Percentiles rank a stretch among this genome's conserved stretches.
Evolutionary conservation across 2,329 filamentous ascomycete species (phyloP).

Genomic region (Furcasterigmium sp.): DNA sequence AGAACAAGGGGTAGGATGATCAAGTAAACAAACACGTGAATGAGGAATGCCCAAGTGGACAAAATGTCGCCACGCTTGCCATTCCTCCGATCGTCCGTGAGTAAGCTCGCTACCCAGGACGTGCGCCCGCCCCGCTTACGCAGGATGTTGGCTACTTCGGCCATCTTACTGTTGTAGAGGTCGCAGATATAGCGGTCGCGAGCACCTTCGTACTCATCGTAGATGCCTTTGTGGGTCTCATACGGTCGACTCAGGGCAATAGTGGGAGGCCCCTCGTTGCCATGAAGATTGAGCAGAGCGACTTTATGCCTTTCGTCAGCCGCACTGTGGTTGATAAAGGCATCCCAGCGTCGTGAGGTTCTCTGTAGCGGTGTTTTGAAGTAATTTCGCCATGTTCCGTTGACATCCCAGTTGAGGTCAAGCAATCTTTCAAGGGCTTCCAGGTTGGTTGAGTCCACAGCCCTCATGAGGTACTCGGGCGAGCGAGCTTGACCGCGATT

Average conservation of each 20-base stretch:
- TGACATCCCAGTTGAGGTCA: background rate
- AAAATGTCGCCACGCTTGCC: background rate
- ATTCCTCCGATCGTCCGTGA: background rate
- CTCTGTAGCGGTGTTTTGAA: background rate
- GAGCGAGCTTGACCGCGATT: background rate
- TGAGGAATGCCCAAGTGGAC: background rate
- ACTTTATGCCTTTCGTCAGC: background rate
- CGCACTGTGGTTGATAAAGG: background rate
- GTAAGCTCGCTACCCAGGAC: background rate
- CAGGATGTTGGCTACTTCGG: background rate
- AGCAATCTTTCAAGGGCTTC: background rate
- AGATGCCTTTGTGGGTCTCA: background rate
- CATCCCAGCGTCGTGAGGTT: background rate
- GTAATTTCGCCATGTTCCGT: background rate
- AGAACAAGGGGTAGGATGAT: background rate
- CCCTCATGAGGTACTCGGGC: background rate
- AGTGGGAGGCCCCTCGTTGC: background rate
- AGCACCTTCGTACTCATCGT: background rate
- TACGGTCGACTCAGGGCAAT: background rate
- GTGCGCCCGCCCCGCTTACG: background rate
- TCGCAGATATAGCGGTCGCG: background rate
- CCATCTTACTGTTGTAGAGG: background rate
- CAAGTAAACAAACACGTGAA: background rate
- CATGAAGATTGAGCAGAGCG: background rate
- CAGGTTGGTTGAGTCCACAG: background rate